These are phyloP conservation scores for Trebouxia sp. DNA, from an alignment of 139 green algal genomes.

Conservation along the genomic window DNA sequence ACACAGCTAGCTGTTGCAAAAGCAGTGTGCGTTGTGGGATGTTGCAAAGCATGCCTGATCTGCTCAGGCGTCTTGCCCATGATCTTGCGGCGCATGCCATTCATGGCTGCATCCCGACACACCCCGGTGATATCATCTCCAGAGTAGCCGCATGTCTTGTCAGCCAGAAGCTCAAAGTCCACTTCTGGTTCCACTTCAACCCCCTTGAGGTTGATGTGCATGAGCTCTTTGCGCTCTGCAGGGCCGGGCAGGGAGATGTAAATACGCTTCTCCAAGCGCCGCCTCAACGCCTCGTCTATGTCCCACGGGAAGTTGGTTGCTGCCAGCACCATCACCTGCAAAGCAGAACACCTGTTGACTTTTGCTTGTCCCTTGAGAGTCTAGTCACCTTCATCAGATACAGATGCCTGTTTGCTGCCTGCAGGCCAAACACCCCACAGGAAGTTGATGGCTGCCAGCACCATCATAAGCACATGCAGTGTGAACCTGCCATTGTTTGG, in stretches of 20 bases:
- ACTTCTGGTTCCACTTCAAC: slow-evolving; percentile 68
- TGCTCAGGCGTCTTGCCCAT: slow-evolving; percentile 76
- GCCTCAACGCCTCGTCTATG: slow-evolving; percentile 90
- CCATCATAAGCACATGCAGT: too few relatives aligned
- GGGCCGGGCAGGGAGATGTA: slow-evolving; percentile 89
- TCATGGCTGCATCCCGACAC: slow-evolving; percentile 89
- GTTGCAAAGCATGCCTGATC: slow-evolving; percentile 45
- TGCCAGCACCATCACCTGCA: slow-evolving; percentile 92
- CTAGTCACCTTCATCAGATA: too few relatives aligned
- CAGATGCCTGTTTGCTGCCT: too few relatives aligned
- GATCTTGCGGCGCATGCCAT: slow-evolving; percentile 84
- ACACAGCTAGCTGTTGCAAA: neutral
- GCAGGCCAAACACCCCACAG: too few relatives aligned
- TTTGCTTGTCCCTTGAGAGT: neutral
- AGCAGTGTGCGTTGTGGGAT: neutral
- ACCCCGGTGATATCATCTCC: slow-evolving; percentile 94
- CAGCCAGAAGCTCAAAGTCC: slow-evolving; percentile 69
- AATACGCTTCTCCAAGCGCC: slow-evolving; percentile 93
- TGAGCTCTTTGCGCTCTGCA: slow-evolving; percentile 74
- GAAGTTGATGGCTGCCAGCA: too few relatives aligned
- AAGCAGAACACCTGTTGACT: neutral
- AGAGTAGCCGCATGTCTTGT: slow-evolving; percentile 77
- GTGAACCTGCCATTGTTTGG: too few relatives aligned
- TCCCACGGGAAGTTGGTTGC: slow-evolving; percentile 98
- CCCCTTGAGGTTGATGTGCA: slow-evolving; percentile 82